These are phyloP conservation scores for Cynanchum wilfordii DNA, from an alignment of 257 asterid species.

Conservation along the genomic window DNA sequence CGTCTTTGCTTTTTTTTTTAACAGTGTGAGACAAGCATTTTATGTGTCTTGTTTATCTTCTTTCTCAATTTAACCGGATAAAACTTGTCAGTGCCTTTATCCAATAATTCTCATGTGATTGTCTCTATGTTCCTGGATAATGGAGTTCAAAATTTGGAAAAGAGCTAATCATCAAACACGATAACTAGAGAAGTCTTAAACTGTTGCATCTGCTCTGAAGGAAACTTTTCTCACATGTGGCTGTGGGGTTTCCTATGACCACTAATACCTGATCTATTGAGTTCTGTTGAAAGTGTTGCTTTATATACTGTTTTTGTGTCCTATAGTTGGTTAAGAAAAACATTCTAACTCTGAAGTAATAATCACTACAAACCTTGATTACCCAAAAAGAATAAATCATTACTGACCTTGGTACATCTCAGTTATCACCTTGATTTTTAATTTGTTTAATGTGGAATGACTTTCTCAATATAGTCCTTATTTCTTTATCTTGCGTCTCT, in stretches of 20 bases:
- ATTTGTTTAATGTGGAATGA: neutral
- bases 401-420: neutral
- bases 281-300: neutral
- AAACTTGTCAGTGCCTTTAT: neutral
- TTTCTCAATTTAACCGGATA: neutral
- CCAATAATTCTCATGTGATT: neutral
- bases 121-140: neutral
- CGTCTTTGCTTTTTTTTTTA: neutral
- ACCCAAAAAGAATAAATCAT: neutral
- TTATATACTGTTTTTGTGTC: neutral
- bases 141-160: neutral
- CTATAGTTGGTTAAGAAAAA: neutral
- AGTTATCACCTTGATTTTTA: neutral
- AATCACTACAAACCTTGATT: no score
- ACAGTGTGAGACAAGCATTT: neutral
- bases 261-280: neutral
- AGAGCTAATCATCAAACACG: neutral
- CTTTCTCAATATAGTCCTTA: neutral
- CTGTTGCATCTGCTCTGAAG: neutral
- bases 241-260: neutral
- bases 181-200: neutral
- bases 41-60: neutral
- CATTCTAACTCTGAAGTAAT: neutral
- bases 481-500: neutral
- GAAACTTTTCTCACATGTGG: neutral